Percentiles rank a stretch among this genome's conserved stretches.
These are phyloP conservation scores for Blastobotrys chiropterorum DNA, from an alignment of 805 yeast species.

Conservation along the genomic window DNA sequence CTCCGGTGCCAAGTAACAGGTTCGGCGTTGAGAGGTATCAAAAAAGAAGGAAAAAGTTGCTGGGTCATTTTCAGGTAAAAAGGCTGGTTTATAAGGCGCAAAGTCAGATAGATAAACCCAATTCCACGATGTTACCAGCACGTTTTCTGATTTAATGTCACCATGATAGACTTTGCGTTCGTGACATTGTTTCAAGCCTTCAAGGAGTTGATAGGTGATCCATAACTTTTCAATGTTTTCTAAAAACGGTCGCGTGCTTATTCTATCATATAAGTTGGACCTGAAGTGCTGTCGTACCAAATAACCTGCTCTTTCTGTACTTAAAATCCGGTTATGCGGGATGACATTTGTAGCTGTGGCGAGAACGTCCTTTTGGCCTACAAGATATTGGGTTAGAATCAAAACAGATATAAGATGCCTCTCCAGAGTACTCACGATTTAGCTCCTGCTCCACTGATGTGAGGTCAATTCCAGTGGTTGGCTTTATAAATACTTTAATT, in stretches of 20 bases:
- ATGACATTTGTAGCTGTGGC: slow-evolving; percentile 54
- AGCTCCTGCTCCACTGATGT: slow-evolving; percentile 17
- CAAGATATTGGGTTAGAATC: slow-evolving; percentile 22
- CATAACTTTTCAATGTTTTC: slow-evolving; percentile 77
- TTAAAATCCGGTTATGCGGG: slow-evolving; percentile 68
- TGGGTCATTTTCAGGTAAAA: slow-evolving; percentile 88
- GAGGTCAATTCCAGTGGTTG: slow-evolving; percentile 35
- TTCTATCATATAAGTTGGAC: slow-evolving; percentile 78
- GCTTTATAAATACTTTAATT: slow-evolving; percentile 79
- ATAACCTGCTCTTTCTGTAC: slow-evolving; percentile 90
- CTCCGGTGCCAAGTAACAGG: slow-evolving; percentile 93
- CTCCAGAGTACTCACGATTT: slow-evolving; percentile 15
- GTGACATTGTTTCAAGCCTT: slow-evolving; percentile 61
- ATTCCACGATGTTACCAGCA: slow-evolving; percentile 81
- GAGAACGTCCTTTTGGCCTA: slow-evolving; percentile 26
- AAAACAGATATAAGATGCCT: not conserved
- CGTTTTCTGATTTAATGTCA: slow-evolving; percentile 86
- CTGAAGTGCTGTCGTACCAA: slow-evolving; percentile 74
- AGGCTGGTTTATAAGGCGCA: slow-evolving; percentile 76
- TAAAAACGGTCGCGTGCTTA: slow-evolving; percentile 80
- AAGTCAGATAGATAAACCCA: slow-evolving; percentile 82
- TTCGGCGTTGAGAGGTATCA: slow-evolving; percentile 80
- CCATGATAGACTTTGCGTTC: slow-evolving; percentile 65
- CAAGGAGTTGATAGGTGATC: slow-evolving; percentile 72
- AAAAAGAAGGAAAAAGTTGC: slow-evolving; percentile 86